Percentiles rank a stretch among this genome's conserved stretches.
phyloP scores from a whole-genome alignment of 805 yeast genomes.

The Ogataea angusta region DNA sequence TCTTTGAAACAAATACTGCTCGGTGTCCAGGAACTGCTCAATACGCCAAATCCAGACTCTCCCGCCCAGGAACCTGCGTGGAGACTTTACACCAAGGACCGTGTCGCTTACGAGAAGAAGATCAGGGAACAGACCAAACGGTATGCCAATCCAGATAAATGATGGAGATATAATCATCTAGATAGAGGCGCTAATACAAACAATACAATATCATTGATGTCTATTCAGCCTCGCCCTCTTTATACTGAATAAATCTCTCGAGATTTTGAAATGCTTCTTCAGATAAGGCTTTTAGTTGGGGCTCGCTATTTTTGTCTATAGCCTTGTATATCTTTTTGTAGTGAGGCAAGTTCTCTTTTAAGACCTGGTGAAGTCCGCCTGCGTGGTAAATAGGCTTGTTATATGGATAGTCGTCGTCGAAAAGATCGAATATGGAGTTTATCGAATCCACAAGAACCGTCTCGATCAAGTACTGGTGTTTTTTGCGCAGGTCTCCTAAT shows the following conservation, averaged over 20 bases:
- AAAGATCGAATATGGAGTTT: constrained; percentile 71
- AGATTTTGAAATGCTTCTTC: constrained; percentile 67
- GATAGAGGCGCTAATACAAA: neutral
- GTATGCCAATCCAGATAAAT: constrained; percentile 45
- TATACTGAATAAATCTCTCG: constrained; percentile 75
- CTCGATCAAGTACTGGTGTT: constrained; percentile 26
- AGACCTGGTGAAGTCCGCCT: constrained; percentile 41
- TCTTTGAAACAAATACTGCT: constrained; percentile 83
- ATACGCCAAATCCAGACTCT: constrained; percentile 88
- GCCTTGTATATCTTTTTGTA: constrained; percentile 54
- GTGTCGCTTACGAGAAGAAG: constrained; percentile 64
- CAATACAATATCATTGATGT: constrained; percentile 5
- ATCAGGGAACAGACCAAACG: constrained; percentile 78
- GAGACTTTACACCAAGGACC: constrained; percentile 75
- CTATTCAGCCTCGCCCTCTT: constrained; percentile 41
- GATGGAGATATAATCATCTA: neutral
- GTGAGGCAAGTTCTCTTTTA: constrained; percentile 43
- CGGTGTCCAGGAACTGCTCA: constrained; percentile 89
- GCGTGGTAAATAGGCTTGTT: constrained; percentile 66
- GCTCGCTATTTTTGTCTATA: constrained; percentile 62
- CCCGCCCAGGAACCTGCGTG: constrained; percentile 99
- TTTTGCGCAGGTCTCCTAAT: constrained; percentile 25
- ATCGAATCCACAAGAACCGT: constrained; percentile 49
- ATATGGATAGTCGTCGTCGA: constrained; percentile 71
- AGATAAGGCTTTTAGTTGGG: constrained; percentile 56